Evolutionary conservation across 2,329 filamentous ascomycete species (phyloP).

Genomic region (Boeremia exigua): DNA sequence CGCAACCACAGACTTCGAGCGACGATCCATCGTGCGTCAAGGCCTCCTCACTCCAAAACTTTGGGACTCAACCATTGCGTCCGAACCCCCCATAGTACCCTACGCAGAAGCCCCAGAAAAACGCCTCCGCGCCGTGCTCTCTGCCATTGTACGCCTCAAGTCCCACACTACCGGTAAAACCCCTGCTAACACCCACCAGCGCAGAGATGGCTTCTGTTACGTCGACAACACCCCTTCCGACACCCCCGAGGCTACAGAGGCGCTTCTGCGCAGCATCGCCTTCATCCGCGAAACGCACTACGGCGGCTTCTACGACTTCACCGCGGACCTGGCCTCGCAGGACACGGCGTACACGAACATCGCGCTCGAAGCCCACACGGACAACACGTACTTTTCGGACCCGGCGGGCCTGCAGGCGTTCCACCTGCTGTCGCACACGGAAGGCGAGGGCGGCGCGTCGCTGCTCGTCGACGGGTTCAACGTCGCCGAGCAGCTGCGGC

Average conservation of each 20-base stretch:
- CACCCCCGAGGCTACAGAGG: slow-evolving; percentile 72
- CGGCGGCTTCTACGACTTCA: slow-evolving; percentile 85
- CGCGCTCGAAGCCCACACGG: slow-evolving; percentile 83
- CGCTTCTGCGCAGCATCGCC: slow-evolving; percentile 79
- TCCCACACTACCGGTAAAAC: background rate
- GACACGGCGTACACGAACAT: slow-evolving; percentile 92
- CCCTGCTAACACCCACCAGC: slow-evolving; percentile 53
- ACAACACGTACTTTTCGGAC: slow-evolving; percentile 95
- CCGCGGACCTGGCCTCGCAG: slow-evolving; percentile 83
- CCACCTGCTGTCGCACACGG: slow-evolving; percentile 83
- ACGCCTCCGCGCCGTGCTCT: slow-evolving; percentile 58
- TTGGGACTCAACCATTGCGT: slow-evolving; percentile 43
- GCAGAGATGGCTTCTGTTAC: slow-evolving; percentile 76
- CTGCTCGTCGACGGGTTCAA: slow-evolving; percentile 87
- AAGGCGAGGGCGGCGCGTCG: slow-evolving; percentile 73
- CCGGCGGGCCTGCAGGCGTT: slow-evolving; percentile 91
- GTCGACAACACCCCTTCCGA: slow-evolving; percentile 68
- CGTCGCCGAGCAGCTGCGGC: slow-evolving; percentile 66
- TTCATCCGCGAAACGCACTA: slow-evolving; percentile 93
- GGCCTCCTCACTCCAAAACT: slow-evolving; percentile 43
- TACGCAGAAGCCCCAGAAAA: slow-evolving; percentile 64
- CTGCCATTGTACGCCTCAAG: slow-evolving; percentile 63
- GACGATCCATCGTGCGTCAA: slow-evolving; percentile 42
- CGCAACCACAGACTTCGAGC: slow-evolving; percentile 49
- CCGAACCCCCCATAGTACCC: slow-evolving; percentile 62